Evolutionary conservation across 2,329 filamentous ascomycete genomes (phyloP), one percentile per base, ranked within the genome.

Genomic region (Epichloe brachyelytri): DNA sequence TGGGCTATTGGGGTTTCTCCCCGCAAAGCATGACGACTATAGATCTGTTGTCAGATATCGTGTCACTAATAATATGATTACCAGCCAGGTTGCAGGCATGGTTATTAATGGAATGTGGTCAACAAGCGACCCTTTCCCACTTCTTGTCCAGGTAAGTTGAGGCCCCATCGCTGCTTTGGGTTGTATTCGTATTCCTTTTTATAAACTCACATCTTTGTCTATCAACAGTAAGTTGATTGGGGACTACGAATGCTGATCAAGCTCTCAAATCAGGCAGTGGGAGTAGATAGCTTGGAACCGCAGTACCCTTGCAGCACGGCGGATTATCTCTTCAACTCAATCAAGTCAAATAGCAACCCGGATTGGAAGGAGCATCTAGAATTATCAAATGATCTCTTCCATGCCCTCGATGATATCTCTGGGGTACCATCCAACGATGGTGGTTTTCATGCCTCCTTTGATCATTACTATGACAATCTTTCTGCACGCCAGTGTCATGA

Each of bases 391-490:
- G 56, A 67, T 0, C 69, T 93, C 0, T 86, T 78, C 61, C 60
- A 65, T 5, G 65, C 64, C 0, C 76, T 93, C 0, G 87, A 93
- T 59, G 63, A 69, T 41, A 75, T 91, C 44, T 87, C 84, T 0
- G 84, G 83, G 33, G 77, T 93, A 1, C 62, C 74, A 0, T 54
- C 71, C 0, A 65, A 65, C 36, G 76, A 82, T 53, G 60, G 62
- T 0, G 82, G 73, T 3, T 93, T 87, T 71, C 86, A 91, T 60
- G 73, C 67, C 40, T 82, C 76, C 49, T 83, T 85, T 59, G 88
- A 93, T 61, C 87, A 89, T 65, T 93, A 93, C 69, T 93, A 83
- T 59, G 88, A 93, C 63, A 93, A 89, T 60, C 75, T 93, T 1
- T 88, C 85, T 0, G 83, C 86, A 0, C 76, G 86, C 0, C 83